phyloP scores from a whole-genome alignment of 1,284 basidiomycete species.

The Papiliotrema fonsecae region DNA sequence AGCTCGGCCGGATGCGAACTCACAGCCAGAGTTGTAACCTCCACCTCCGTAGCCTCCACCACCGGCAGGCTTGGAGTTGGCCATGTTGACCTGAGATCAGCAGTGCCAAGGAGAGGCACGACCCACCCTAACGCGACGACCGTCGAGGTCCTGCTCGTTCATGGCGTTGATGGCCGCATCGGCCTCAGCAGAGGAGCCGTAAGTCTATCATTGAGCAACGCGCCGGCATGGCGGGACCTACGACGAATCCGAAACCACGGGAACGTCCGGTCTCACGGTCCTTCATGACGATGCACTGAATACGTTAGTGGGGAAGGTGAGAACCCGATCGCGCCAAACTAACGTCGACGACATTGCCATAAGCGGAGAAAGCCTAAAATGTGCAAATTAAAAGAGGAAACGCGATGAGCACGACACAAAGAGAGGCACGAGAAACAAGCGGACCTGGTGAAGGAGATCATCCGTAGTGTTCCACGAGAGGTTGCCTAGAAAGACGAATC shows the following conservation, averaged over 20 bases:
- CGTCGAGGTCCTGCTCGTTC: conserved; percentile 92
- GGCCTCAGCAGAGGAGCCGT: conserved; percentile 61
- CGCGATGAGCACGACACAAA: conserved; percentile 62
- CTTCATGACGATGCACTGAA: conserved; percentile 89
- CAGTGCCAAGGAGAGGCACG: neutral
- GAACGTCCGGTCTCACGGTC: conserved; percentile 95
- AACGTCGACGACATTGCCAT: conserved; percentile 47
- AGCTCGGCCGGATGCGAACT: no score
- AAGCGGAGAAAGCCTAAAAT: conserved; percentile 41
- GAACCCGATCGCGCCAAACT: conserved; percentile 17
- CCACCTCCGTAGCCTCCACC: conserved; percentile 46
- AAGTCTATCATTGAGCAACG: conserved; percentile 53
- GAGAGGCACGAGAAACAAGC: conserved; percentile 41
- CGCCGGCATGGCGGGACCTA: conserved; percentile 24
- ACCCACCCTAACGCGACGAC: conserved; percentile 68
- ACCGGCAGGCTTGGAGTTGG: conserved; percentile 71
- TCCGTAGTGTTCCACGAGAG: conserved; percentile 79
- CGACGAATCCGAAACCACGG: conserved; percentile 92
- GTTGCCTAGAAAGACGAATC: conserved; percentile 38
- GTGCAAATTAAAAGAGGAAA: conserved; percentile 21
- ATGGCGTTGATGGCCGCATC: conserved; percentile 69
- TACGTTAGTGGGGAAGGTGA: conserved; percentile 4
- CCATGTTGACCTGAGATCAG: conserved; percentile 70
- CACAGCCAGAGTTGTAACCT: conserved; percentile 44
- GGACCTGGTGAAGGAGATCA: conserved; percentile 73